Conservation (phyloP, 2,329 filamentous ascomycete species). For the Aspergillus tamarii region DNA sequence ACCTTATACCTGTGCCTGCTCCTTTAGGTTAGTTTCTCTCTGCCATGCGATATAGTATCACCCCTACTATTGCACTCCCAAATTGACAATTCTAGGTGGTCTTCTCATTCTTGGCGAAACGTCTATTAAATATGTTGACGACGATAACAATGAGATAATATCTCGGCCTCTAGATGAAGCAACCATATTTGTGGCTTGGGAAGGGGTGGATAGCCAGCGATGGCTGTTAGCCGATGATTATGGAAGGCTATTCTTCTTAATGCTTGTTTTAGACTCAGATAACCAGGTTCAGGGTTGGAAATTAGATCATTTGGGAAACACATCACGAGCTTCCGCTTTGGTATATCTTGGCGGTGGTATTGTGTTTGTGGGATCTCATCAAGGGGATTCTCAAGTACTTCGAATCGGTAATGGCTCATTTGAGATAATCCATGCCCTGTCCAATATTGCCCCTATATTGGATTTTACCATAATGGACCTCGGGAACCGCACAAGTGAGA, state of each 20-base stretch:
- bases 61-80: slow-evolving; percentile 37
- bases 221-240: slow-evolving; percentile 94
- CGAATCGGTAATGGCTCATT: slow-evolving; percentile 64
- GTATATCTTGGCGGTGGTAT: slow-evolving; percentile 71
- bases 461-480: slow-evolving; percentile 98
- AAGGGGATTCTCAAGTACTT: slow-evolving; percentile 87
- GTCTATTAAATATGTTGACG: slow-evolving; percentile 81
- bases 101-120: slow-evolving; percentile 79
- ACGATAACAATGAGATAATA: slow-evolving; percentile 68
- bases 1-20: slow-evolving; percentile 63
- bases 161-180: slow-evolving; percentile 70
- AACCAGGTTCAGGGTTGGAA: slow-evolving; percentile 73
- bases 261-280: slow-evolving; percentile 67
- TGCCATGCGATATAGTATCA: neutral
- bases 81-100: slow-evolving; percentile 61
- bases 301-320: slow-evolving; percentile 67
- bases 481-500: slow-evolving; percentile 79
- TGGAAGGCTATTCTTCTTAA: slow-evolving; percentile 81
- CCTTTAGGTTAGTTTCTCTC: slow-evolving; percentile 51
- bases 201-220: slow-evolving; percentile 75
- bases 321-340: slow-evolving; percentile 75
- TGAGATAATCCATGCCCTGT: slow-evolving; percentile 71
- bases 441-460: slow-evolving; percentile 87
- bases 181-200: slow-evolving; percentile 91
- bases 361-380: slow-evolving; percentile 88